Conservation (phyloP, 805 yeast genomes). For the Sugiyamaella qingdaonensis region DNA sequence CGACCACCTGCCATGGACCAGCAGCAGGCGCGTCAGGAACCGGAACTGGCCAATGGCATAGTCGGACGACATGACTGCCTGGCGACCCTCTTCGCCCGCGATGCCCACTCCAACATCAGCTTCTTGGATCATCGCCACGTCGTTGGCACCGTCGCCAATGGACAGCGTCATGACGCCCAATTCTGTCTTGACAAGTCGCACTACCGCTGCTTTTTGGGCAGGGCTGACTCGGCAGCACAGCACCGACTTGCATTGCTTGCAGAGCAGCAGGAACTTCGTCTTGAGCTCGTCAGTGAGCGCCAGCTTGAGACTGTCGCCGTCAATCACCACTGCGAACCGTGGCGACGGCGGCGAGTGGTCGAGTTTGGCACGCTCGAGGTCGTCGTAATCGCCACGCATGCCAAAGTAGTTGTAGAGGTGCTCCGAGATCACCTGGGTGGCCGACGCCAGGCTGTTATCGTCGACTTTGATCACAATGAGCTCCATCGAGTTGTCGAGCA, state of each 20-base stretch:
- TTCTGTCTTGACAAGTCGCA: conserved; percentile 58
- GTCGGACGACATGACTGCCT: conserved; percentile 83
- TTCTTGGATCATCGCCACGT: conserved; percentile 84
- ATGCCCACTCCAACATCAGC: conserved; percentile 84
- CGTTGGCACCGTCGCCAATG: conserved; percentile 84
- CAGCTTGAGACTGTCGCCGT: conserved; percentile 62
- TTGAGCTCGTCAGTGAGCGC: conserved; percentile 44
- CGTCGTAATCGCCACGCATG: conserved; percentile 45
- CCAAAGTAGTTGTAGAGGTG: conserved; percentile 51
- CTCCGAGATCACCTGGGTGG: conserved; percentile 39
- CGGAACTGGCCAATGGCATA: conserved; percentile 80
- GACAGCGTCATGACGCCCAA: conserved; percentile 75
- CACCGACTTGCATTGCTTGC: conserved; percentile 75
- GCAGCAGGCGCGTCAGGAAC: conserved; percentile 56
- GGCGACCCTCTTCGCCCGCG: conserved; percentile 85
- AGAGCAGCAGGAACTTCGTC: conserved; percentile 60
- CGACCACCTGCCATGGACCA: conserved; percentile 83
- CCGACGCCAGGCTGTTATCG: conserved; percentile 26
- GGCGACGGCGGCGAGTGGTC: conserved; percentile 65
- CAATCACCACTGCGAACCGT: conserved; percentile 61
- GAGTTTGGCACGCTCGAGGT: conserved; percentile 47
- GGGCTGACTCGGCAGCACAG: conserved; percentile 85
- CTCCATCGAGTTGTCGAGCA: conserved; percentile 68
- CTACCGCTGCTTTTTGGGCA: conserved; percentile 76
- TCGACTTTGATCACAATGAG: conserved; percentile 51